phyloP scores from a whole-genome alignment of 306 rosid genomes.

The Hippophae tibetana region DNA sequence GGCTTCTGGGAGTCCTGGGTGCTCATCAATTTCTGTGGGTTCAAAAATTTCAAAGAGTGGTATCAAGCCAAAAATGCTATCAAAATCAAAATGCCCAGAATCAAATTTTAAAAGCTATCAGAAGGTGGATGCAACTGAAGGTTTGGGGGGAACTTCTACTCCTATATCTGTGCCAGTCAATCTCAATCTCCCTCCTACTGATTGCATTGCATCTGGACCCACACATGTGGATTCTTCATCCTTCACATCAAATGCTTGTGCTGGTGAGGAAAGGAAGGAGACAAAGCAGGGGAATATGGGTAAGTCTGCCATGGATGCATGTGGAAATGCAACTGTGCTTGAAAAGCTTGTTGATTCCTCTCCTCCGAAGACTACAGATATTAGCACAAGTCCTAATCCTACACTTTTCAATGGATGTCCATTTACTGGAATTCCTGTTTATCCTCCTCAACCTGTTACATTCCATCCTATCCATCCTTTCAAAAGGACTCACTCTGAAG shows the following conservation, averaged over 20 bases:
- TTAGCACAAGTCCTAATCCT: background rate
- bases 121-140: conserved; percentile 17
- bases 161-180: conserved; percentile 29
- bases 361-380: conserved; percentile 11
- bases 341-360: background rate
- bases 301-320: conserved; percentile 8
- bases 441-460: conserved; percentile 8
- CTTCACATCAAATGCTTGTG: conserved; percentile 19
- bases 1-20: conserved; percentile 11
- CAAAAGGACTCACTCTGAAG: conserved; percentile 37
- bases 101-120: conserved; percentile 21
- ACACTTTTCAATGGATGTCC: conserved; percentile 35
- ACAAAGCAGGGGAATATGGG: conserved; percentile 7
- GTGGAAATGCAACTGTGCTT: too few relatives aligned
- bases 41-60: conserved; percentile 14
- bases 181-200: conserved; percentile 44
- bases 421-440: conserved; percentile 25
- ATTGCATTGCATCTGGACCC: conserved; percentile 17
- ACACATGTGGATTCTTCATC: conserved; percentile 10
- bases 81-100: conserved; percentile 15
- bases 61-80: conserved; percentile 5
- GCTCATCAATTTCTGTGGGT: conserved; percentile 16
- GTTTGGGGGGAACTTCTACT: conserved; percentile 10
- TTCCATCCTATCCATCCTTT: conserved; percentile 21
- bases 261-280: conserved; percentile 29